Conservation (phyloP, 305 asterid genomes). For the Fraxinus angustifolia region DNA sequence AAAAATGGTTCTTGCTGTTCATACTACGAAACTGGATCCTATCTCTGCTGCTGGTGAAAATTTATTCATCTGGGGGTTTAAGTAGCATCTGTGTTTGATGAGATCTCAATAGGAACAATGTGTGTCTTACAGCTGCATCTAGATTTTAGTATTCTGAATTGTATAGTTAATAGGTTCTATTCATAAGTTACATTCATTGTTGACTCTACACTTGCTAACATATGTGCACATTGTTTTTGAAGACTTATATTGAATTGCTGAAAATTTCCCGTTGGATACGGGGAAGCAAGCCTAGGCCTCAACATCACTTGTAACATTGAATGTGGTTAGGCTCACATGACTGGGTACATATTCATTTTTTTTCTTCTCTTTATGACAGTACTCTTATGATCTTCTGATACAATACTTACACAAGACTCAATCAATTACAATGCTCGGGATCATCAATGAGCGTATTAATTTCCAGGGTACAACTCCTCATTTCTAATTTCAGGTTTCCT, state of each 20-base stretch:
- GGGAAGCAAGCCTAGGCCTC: conserved; percentile 1
- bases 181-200: background rate
- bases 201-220: background rate
- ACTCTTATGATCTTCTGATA: conserved; percentile 81
- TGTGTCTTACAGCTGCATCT: conserved; percentile 5
- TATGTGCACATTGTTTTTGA: background rate
- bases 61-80: background rate
- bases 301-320: background rate
- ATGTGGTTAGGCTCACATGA: conserved; percentile 3
- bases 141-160: background rate
- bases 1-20: background rate
- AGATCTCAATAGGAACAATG: background rate
- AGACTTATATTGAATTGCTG: background rate
- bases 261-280: background rate
- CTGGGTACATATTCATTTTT: conserved; percentile 12
- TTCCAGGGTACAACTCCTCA: conserved; percentile 54
- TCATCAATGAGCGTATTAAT: conserved; percentile 87
- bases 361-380: conserved; percentile 39
- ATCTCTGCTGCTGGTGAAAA: background rate
- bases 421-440: conserved; percentile 82
- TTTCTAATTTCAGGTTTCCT: conserved; percentile 3
- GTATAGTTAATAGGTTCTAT: background rate
- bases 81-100: background rate
- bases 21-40: background rate
- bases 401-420: conserved; percentile 87